Evolutionary conservation across 1,284 basidiomycete genomes (phyloP), one percentile per base, ranked within the genome.

Genomic region (Pascua sp.): DNA sequence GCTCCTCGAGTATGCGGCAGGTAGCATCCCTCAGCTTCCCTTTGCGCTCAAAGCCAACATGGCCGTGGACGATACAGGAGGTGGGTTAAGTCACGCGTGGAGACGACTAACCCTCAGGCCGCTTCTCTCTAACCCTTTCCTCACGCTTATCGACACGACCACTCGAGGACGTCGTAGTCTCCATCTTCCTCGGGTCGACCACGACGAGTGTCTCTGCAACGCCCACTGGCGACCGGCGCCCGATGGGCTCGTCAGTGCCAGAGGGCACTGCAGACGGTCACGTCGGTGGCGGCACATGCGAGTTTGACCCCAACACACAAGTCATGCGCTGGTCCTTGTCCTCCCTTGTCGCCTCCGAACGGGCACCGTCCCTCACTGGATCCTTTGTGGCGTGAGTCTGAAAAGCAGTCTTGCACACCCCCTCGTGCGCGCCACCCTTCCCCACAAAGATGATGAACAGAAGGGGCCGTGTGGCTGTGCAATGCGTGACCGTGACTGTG

Each of bases 321-420:
- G 77, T 82, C 5, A 75, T 94, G 53, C 80, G 82, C 59, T 94
- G 91, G 91, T 84, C 86, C 56, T 84, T 93, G 51, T 81, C 84
- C 5, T 82, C 81, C n/a, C 80, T 88, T 17, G 80, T 83, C 9
- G 83, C 87, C 8, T 86, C 85, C 1, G 86, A 86, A 56, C 84
- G 72, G n/a, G 51, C 81, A 39, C 87, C 86, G 79, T 85, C 81
- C 39, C 75, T 94, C 46, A 85, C 85, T 43, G 91, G 91, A 13
- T 85, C 89, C 36, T 93, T 89, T 74, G 82, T 80, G 11, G 79
- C 81, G 75, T 75, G 53, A 65, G 74, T 67, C 13, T 38, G 45
- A 10, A 10, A 9, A 1, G 8, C n/a, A n/a, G n/a, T n/a, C n/a
- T n/a, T n/a, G n/a, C n/a, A n/a, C n/a, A 41, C 40, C 2, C 4